These are phyloP conservation scores for Scolecobasidium constrictum DNA, from an alignment of 2,329 filamentous ascomycete genomes.

Conservation along the genomic window DNA sequence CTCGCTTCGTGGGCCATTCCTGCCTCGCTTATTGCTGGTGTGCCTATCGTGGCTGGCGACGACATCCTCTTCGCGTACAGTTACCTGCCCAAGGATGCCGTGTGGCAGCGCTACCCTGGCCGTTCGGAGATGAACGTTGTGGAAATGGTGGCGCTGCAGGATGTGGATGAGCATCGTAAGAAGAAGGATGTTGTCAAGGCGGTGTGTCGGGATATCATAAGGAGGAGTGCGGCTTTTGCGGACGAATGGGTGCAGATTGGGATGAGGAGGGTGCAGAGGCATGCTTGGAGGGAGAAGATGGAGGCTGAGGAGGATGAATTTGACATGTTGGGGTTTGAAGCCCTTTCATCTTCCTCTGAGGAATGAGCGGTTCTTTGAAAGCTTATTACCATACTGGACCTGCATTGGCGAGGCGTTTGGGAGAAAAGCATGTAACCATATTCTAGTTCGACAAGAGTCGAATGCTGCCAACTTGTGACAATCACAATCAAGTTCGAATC, in stretches of 20 bases:
- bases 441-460: no score
- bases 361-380: no score
- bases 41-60: constrained; percentile 16
- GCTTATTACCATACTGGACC: no score
- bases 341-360: no score
- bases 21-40: constrained; percentile 18
- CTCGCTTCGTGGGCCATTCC: constrained; percentile 17
- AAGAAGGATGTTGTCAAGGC: constrained; percentile 10
- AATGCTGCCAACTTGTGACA: no score
- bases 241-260: background rate
- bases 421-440: no score
- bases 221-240: background rate
- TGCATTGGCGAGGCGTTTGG: no score
- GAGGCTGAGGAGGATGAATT: background rate
- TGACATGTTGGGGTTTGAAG: no score
- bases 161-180: constrained; percentile 36
- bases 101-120: constrained; percentile 16
- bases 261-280: constrained; percentile 1
- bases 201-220: background rate
- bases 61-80: constrained; percentile 17
- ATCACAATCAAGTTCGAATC: no score
- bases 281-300: background rate
- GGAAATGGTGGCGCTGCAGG: constrained; percentile 16
- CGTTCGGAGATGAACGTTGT: constrained; percentile 20
- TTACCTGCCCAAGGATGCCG: constrained; percentile 17